Conservation (phyloP, 2,329 filamentous ascomycete genomes). For the Clarireedia monteithiana region DNA sequence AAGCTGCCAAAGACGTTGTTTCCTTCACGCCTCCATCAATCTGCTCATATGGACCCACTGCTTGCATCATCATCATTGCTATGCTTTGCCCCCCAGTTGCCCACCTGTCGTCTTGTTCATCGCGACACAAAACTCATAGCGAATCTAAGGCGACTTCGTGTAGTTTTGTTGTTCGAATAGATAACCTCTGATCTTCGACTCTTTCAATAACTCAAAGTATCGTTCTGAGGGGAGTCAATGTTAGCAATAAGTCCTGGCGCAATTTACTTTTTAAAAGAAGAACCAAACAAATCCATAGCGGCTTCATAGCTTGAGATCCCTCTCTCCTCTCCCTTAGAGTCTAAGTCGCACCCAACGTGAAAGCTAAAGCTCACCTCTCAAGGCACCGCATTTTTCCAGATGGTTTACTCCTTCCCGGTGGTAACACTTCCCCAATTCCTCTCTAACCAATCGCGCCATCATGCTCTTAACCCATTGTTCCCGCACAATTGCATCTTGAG, state of each 20-base stretch:
- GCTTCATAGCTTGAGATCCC: too few relatives aligned
- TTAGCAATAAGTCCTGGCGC: neutral
- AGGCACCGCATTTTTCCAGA: slow-evolving; percentile 74
- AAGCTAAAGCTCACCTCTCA: slow-evolving; percentile 58
- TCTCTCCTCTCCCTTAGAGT: too few relatives aligned
- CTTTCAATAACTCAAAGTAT: slow-evolving; percentile 70
- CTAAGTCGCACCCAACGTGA: too few relatives aligned
- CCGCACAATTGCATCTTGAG: slow-evolving; percentile 72
- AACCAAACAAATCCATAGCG: neutral
- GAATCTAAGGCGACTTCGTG: slow-evolving; percentile 38
- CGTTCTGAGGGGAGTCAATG: slow-evolving; percentile 46
- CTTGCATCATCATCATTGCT: neutral
- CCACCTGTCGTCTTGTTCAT: neutral
- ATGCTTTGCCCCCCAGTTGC: too few relatives aligned
- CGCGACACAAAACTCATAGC: neutral
- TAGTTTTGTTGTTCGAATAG: slow-evolving; percentile 76
- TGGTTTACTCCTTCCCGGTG: slow-evolving; percentile 79
- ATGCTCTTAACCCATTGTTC: slow-evolving; percentile 87
- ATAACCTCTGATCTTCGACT: slow-evolving; percentile 71
- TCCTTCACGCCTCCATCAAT: neutral
- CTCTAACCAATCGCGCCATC: slow-evolving; percentile 76
- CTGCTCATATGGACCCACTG: too few relatives aligned
- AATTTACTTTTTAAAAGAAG: too few relatives aligned
- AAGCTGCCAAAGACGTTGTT: neutral
- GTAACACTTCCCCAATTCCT: slow-evolving; percentile 84